These are phyloP conservation scores for Solanum peruvianum DNA, from an alignment of 257 asterid species.

Conservation along the genomic window DNA sequence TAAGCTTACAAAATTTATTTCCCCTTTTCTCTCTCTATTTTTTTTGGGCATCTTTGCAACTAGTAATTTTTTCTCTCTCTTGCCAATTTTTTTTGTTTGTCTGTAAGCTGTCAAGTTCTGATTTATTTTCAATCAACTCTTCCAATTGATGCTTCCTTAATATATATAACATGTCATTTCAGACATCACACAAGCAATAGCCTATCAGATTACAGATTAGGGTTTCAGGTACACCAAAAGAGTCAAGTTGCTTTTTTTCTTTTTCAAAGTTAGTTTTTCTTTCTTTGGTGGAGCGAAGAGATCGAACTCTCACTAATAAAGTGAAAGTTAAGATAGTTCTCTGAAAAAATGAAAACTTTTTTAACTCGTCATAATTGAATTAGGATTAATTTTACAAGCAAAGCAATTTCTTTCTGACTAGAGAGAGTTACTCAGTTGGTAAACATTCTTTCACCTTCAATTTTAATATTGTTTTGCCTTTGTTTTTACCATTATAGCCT, in stretches of 20 bases:
- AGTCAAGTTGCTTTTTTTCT: conserved; percentile 2
- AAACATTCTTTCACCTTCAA: neutral
- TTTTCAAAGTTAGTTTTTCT: no score
- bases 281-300: neutral
- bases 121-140: conserved; percentile 12
- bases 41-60: conserved; percentile 5
- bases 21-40: neutral
- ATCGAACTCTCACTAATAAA: neutral
- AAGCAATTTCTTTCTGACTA: neutral
- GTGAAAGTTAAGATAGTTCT: neutral
- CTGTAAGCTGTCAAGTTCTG: conserved; percentile 36
- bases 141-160: conserved; percentile 34
- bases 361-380: conserved; percentile 3
- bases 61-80: neutral
- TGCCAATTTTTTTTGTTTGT: neutral
- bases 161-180: conserved; percentile 29
- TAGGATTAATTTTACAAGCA: conserved; percentile 6
- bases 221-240: conserved; percentile 29
- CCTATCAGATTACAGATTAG: conserved; percentile 35
- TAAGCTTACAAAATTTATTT: neutral
- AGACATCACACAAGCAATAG: conserved; percentile 18
- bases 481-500: conserved; percentile 19
- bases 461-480: neutral
- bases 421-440: neutral
- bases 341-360: neutral